Evolutionary conservation across 2,329 filamentous ascomycete species (phyloP).

Genomic region (Curvularia hawaiiensis): DNA sequence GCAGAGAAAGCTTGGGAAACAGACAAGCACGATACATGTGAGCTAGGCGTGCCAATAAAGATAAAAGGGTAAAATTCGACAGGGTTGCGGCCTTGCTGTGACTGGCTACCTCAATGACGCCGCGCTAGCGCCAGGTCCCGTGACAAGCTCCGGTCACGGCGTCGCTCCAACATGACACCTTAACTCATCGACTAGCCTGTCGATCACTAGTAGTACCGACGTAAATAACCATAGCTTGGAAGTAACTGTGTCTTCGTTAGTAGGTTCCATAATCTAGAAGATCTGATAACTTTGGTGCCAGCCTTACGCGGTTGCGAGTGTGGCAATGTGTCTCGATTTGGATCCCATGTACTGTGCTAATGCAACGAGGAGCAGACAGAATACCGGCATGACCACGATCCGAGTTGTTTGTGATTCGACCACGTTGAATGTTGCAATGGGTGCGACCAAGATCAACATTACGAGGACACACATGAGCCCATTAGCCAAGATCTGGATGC

Average conservation of each 20-base stretch:
- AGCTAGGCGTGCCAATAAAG: not conserved
- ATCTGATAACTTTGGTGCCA: not conserved
- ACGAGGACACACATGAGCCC: not conserved
- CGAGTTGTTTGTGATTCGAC: not conserved
- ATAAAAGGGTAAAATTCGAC: not conserved
- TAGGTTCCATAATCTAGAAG: not conserved
- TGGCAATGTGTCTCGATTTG: not conserved
- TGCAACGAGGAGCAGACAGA: not conserved
- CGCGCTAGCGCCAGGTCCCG: not conserved
- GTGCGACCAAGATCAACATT: not conserved
- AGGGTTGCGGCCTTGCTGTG: not conserved
- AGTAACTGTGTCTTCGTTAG: not conserved
- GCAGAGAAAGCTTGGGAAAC: not conserved
- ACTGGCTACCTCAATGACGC: not conserved
- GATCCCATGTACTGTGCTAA: not conserved
- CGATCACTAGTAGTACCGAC: not conserved
- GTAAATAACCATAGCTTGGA: not conserved
- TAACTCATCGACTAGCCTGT: not conserved
- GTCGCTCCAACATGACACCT: not conserved
- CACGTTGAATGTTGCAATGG: not conserved
- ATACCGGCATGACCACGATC: not conserved
- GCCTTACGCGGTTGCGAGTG: not conserved
- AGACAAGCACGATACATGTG: not conserved
- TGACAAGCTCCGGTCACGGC: not conserved
- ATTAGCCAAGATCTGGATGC: not conserved